Evolutionary conservation across 352 stramenopile genomes (phyloP), one percentile per base, ranked within the genome.

Genomic region (Globisporangium okanoganense): DNA sequence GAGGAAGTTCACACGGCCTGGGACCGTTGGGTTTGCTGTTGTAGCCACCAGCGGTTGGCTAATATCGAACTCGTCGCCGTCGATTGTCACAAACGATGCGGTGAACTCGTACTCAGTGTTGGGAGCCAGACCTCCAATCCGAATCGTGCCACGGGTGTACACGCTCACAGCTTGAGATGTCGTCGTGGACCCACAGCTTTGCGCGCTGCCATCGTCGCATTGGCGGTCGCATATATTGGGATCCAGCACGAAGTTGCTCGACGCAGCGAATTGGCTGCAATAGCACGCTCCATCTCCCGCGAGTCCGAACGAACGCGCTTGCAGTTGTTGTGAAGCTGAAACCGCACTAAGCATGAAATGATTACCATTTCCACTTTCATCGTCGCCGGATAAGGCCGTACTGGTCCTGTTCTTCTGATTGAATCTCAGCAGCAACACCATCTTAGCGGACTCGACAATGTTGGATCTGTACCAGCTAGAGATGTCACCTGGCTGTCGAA

Each of bases 81-180:
- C 56, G 25, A 64, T 27, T 9, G 63, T 55, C 12, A 78, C 20
- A 52, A 76, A 72, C 18, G 62, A 65, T 10, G 77, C 25, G 1
- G 52, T 53, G 53, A 88, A 66, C 18, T 78, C 64, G 27, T 88
- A 88, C 35, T 65, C 40, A 0, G 64, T 76, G 13, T 27, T 33
- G 1, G 72, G 61, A 18, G 53, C 40, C 1, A 88, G 62, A 14
- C 66, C 53, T 31, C 75, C 75, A 18, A 88, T 67, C 0, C 36
- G 48, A 27, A 88, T 64, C 13, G 59, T 54, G 0, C 73, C 75
- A 33, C 65, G 64, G 8, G 33, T 57, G 38, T 82, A 86, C 5
- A 63, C 43, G 14, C 66, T 83, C 7, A 78, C 50, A 24, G 74
- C 47, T 5, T 57, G 45, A 14, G 50, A 31, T 9, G 29, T 72